phyloP scores from a whole-genome alignment of 805 yeast species.

The Spathaspora sp. region DNA sequence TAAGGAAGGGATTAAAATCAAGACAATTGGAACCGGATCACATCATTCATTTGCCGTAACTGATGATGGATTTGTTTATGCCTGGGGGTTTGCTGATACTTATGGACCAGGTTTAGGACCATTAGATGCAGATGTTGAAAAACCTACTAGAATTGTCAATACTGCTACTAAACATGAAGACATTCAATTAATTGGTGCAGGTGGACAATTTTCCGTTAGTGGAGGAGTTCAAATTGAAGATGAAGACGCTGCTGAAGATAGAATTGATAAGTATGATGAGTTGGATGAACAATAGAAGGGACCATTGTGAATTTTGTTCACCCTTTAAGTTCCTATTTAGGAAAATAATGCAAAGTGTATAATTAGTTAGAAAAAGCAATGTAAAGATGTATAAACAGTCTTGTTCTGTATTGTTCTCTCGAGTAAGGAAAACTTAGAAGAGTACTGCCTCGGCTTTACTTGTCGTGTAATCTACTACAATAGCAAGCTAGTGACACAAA shows the following conservation, averaged over 20 bases:
- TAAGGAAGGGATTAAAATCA: conserved; percentile 29
- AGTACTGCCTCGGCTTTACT: background rate
- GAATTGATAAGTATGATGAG: conserved; percentile 50
- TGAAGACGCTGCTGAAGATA: conserved; percentile 44
- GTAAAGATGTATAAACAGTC: background rate
- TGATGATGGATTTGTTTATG: conserved; percentile 76
- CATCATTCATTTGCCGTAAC: conserved; percentile 90
- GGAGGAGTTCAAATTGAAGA: conserved; percentile 72
- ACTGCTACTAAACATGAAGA: conserved; percentile 86
- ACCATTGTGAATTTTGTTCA: too few relatives aligned
- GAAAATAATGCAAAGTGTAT: too few relatives aligned
- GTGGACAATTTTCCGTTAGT: conserved; percentile 92
- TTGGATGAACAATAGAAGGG: conserved; percentile 25
- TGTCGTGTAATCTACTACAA: background rate
- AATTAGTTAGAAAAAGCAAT: too few relatives aligned
- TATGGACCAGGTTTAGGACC: conserved; percentile 96
- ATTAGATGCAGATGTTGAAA: conserved; percentile 79
- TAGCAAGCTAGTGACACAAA: background rate
- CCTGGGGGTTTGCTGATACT: conserved; percentile 99
- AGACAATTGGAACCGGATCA: conserved; percentile 72
- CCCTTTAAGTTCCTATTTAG: too few relatives aligned
- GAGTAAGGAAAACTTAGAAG: too few relatives aligned
- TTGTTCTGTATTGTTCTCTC: too few relatives aligned
- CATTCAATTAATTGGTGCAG: conserved; percentile 77
- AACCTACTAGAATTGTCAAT: conserved; percentile 85